Evolutionary conservation across 805 yeast genomes (phyloP).

Genomic region (Maudiozyma saulgeensis): DNA sequence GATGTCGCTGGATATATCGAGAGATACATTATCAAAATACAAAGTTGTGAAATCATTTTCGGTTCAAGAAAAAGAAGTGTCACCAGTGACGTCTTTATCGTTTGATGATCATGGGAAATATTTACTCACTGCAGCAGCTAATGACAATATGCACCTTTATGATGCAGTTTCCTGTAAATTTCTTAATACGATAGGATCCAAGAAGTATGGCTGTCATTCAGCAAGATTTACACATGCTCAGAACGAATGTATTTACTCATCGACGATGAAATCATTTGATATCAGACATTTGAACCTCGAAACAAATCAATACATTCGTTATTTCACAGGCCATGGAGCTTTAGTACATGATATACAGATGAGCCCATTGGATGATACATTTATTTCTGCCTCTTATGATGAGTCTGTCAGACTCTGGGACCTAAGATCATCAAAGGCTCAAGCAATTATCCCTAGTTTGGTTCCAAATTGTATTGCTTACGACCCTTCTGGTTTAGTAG

Average conservation of each 20-base stretch:
- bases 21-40: constrained; percentile 24
- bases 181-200: constrained; percentile 60
- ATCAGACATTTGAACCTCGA: constrained; percentile 68
- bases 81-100: constrained; percentile 59
- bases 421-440: constrained; percentile 52
- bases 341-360: constrained; percentile 66
- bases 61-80: constrained; percentile 37
- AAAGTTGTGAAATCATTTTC: constrained; percentile 42
- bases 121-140: constrained; percentile 66
- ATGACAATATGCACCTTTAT: constrained; percentile 75
- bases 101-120: constrained; percentile 79
- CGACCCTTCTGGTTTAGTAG: constrained; percentile 78
- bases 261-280: constrained; percentile 69
- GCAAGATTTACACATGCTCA: constrained; percentile 76
- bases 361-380: constrained; percentile 56
- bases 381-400: constrained; percentile 64
- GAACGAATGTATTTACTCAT: constrained; percentile 67
- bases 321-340: constrained; percentile 79
- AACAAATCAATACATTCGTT: constrained; percentile 71
- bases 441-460: constrained; percentile 50
- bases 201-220: constrained; percentile 85
- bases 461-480: constrained; percentile 52
- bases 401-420: constrained; percentile 86
- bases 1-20: constrained; percentile 19
- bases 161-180: constrained; percentile 66